These are phyloP conservation scores for Lactifluus echinatus DNA, from an alignment of 768 basidiomycete species.

Conservation along the genomic window DNA sequence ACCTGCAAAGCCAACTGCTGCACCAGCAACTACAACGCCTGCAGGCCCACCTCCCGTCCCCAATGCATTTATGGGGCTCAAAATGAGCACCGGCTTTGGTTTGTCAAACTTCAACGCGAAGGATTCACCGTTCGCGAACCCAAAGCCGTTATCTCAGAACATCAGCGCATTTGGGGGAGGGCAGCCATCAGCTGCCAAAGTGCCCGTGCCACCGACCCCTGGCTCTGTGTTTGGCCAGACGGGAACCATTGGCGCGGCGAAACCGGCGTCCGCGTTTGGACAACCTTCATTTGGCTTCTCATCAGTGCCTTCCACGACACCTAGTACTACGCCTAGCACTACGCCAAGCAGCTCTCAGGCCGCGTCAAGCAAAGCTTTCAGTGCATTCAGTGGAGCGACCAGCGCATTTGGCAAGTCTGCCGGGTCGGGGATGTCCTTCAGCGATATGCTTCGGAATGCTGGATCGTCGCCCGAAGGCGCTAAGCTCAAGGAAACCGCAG, in stretches of 20 bases:
- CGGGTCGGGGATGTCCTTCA: constrained; percentile 42
- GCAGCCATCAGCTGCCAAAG: constrained; percentile 11
- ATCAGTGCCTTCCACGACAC: not conserved
- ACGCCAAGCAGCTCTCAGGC: constrained; percentile 23
- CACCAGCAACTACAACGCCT: constrained; percentile 21
- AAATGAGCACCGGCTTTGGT: constrained; percentile 10
- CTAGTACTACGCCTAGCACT: constrained; percentile 19
- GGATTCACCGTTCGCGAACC: constrained; percentile 24
- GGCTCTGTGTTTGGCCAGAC: constrained; percentile 33
- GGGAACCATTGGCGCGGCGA: not conserved
- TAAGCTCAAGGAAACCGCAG: constrained; percentile 5
- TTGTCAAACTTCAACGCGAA: constrained; percentile 19
- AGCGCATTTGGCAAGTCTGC: constrained; percentile 37
- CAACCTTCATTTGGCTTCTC: constrained; percentile 32
- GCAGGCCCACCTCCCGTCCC: constrained; percentile 18
- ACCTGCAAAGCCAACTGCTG: not conserved
- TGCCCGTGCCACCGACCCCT: constrained; percentile 25
- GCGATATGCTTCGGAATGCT: constrained; percentile 45
- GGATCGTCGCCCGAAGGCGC: constrained; percentile 7
- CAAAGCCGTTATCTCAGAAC: constrained; percentile 16
- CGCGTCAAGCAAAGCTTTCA: constrained; percentile 32
- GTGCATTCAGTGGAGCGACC: constrained; percentile 27
- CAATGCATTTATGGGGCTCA: constrained; percentile 19
- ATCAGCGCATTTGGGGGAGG: constrained; percentile 12
- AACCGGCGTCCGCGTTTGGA: constrained; percentile 27